Evolutionary conservation across 805 yeast genomes (phyloP), one percentile per base, ranked within the genome.

Genomic region (Kluyveromyces starmeri): DNA sequence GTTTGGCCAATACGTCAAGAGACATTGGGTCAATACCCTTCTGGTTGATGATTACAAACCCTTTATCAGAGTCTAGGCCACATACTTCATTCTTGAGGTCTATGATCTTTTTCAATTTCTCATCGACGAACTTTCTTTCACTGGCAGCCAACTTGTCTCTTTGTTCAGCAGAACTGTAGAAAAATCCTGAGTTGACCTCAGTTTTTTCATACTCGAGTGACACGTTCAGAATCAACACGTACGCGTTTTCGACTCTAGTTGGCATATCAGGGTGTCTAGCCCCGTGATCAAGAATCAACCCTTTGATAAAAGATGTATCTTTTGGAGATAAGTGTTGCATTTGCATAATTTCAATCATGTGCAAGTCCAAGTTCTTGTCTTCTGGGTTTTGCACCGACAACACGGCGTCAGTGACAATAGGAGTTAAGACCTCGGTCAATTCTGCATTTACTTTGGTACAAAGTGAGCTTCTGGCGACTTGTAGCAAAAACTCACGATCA

Each of bases 191-290:
- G 64, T 92, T 92, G 34, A 92, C 96, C 65, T 92, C 98, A 27
- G 96, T 85, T 67, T 92, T 92, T 58, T 92, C 98, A 60, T 92
- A 92, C 62, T 92, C 98, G 48, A 92, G 67, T 5, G 95, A 83
- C 28, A 92, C 98, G 58, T 92, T 92, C 49, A 92, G 71, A 35
- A 84, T 92, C 54, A 92, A 70, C 21, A 92, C 77, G 51, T 74
- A 67, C 2, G 96, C 96, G 58, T 92, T 84, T 44, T 74, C 72
- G 13, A 92, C 79, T 36, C 77, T 64, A 45, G 78, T 82, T 39
- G 98, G 98, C 98, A 92, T 92, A 61, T 92, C 98, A 29, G 98
- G 98, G 67, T 92, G 98, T 58, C 98, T 76, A 12, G 96, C 96
- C 46, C 98, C 98, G 58, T 92, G 98, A 59, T 92, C 98, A 45